phyloP scores from a whole-genome alignment of 768 basidiomycete genomes.

The Bullera alba region DNA sequence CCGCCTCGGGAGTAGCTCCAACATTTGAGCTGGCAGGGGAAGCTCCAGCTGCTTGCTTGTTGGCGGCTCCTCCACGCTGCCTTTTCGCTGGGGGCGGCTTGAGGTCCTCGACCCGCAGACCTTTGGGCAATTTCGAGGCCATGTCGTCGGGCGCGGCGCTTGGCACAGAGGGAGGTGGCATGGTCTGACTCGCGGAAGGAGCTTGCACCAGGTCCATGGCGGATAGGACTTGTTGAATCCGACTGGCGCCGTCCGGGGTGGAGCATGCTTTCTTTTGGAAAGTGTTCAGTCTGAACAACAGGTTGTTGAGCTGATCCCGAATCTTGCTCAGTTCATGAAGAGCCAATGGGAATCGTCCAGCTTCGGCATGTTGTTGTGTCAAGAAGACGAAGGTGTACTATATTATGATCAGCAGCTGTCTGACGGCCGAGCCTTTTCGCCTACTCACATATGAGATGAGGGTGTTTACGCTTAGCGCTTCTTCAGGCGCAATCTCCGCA shows the following conservation, averaged over 20 bases:
- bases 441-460: conserved; percentile 8
- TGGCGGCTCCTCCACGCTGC: conserved; percentile 3
- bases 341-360: conserved; percentile 7
- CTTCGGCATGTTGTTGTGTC: conserved; percentile 8
- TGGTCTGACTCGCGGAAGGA: background rate
- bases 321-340: conserved; percentile 5
- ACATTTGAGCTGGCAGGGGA: conserved; percentile 8
- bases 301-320: background rate
- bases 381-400: conserved; percentile 16
- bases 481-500: background rate
- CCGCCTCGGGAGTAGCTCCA: background rate
- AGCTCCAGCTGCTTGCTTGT: conserved; percentile 3
- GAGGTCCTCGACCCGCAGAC: conserved; percentile 35
- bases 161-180: background rate
- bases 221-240: background rate
- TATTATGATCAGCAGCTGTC: background rate
- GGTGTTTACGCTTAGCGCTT: background rate
- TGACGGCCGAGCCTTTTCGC: too few species aligned
- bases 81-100: conserved; percentile 35
- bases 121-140: conserved; percentile 21
- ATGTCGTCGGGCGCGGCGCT: conserved; percentile 8
- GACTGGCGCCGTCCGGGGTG: background rate
- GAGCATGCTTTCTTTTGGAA: background rate
- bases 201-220: background rate
- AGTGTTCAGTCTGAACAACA: conserved; percentile 5